Evolutionary conservation across 2,329 filamentous ascomycete genomes (phyloP).

Genomic region (Sporothrix pallida): DNA sequence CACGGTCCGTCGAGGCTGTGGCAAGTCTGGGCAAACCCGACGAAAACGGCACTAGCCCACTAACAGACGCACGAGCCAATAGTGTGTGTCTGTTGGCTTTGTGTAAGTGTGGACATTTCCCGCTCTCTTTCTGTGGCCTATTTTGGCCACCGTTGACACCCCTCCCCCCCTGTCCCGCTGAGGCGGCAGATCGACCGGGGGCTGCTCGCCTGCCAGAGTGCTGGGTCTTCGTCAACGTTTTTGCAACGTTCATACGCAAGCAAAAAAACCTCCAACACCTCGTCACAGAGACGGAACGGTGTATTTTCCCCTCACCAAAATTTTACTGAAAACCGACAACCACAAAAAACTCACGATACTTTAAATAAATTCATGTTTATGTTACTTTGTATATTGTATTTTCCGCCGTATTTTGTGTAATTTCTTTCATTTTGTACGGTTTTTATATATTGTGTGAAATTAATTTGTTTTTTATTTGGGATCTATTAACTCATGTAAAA

Average conservation of each 20-base stretch:
- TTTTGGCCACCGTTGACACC: neutral
- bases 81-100: neutral
- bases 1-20: conserved; percentile 15
- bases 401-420: too few species aligned
- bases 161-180: conserved; percentile 33
- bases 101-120: conserved; percentile 19
- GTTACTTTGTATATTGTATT: too few species aligned
- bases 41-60: conserved; percentile 3
- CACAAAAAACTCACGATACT: neutral
- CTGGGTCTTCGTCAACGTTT: conserved; percentile 26
- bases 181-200: conserved; percentile 39
- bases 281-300: conserved; percentile 23
- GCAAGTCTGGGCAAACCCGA: neutral
- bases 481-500: too few species aligned
- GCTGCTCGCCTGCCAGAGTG: conserved; percentile 36
- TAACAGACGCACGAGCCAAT: conserved; percentile 24
- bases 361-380: too few species aligned
- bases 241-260: conserved; percentile 11
- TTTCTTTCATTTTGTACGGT: too few species aligned
- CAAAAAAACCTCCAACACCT: neutral
- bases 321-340: neutral
- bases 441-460: too few species aligned
- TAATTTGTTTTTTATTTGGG: too few species aligned
- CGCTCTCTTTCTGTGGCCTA: neutral
- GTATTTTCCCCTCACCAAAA: neutral